A percentile compares a stretch with the other conserved stretches of the same genome.
Conservation (phyloP, 2,329 filamentous ascomycete genomes). For the Samsoniella hepiali region DNA sequence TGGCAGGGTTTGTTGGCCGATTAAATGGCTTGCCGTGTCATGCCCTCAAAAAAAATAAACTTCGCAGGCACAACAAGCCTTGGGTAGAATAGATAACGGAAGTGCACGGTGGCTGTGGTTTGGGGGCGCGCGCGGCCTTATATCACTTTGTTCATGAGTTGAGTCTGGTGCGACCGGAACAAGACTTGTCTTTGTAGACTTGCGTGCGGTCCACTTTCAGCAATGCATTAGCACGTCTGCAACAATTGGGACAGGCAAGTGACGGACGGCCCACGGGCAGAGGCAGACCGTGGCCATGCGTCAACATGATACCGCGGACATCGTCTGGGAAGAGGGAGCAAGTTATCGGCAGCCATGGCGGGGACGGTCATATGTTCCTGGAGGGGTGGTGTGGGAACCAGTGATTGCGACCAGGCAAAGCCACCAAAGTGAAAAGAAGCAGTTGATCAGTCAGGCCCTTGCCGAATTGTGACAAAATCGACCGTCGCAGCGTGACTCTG, state of each 20-base stretch:
- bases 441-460: neutral
- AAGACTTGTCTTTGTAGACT: neutral
- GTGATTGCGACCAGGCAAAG: neutral
- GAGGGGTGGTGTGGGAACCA: conserved; percentile 8
- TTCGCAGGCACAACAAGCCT: neutral
- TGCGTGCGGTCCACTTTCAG: neutral
- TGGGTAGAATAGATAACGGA: neutral
- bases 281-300: neutral
- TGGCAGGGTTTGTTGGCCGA: neutral
- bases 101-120: neutral
- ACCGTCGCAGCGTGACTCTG: neutral
- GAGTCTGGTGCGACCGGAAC: neutral
- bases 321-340: neutral
- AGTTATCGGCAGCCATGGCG: neutral
- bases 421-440: neutral
- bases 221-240: conserved; percentile 2
- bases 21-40: neutral
- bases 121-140: neutral
- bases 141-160: neutral
- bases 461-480: conserved; percentile 1
- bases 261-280: neutral
- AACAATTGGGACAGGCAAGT: neutral
- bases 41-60: neutral
- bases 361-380: conserved; percentile 7
- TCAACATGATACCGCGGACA: neutral